A percentile compares a stretch with the other conserved stretches of the same genome.
Conservation (phyloP, 116 monocot species). For the Thalassia testudinum region DNA sequence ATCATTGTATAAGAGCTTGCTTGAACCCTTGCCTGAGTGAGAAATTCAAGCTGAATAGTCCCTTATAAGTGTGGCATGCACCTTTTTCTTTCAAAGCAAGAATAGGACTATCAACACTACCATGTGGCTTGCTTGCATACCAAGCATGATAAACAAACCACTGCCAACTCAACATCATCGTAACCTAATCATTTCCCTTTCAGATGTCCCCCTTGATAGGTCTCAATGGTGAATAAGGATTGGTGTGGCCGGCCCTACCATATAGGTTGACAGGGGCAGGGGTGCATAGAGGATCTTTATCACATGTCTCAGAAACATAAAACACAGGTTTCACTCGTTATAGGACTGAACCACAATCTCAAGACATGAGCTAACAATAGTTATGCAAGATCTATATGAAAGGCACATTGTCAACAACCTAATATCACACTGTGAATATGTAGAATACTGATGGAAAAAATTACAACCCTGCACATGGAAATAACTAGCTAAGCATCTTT, state of each 20-base stretch:
- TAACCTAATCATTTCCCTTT: not conserved
- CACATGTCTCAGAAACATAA: conserved; percentile 1
- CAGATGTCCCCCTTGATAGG: not conserved
- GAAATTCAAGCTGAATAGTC: not conserved
- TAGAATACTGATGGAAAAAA: too few species aligned
- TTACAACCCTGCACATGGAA: too few species aligned
- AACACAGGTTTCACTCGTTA: not conserved
- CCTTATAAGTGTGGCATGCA: too few species aligned
- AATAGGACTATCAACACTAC: too few species aligned
- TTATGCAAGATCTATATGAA: conserved; percentile 13
- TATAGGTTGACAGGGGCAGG: not conserved
- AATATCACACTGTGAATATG: too few species aligned
- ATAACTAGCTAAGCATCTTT: too few species aligned
- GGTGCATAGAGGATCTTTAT: not conserved
- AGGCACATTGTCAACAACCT: too few species aligned
- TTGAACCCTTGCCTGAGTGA: not conserved
- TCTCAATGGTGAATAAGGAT: conserved; percentile 1
- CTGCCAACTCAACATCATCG: not conserved
- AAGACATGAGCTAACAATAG: not conserved
- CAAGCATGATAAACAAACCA: not conserved
- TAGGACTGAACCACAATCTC: not conserved
- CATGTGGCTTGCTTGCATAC: conserved; percentile 11
- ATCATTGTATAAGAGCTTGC: not conserved
- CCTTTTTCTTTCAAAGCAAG: too few species aligned
- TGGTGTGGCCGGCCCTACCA: not conserved